A percentile compares a stretch with the other conserved stretches of the same genome.
These are phyloP conservation scores for Leonotis leonurus DNA, from an alignment of 257 asterid genomes.

Conservation along the genomic window DNA sequence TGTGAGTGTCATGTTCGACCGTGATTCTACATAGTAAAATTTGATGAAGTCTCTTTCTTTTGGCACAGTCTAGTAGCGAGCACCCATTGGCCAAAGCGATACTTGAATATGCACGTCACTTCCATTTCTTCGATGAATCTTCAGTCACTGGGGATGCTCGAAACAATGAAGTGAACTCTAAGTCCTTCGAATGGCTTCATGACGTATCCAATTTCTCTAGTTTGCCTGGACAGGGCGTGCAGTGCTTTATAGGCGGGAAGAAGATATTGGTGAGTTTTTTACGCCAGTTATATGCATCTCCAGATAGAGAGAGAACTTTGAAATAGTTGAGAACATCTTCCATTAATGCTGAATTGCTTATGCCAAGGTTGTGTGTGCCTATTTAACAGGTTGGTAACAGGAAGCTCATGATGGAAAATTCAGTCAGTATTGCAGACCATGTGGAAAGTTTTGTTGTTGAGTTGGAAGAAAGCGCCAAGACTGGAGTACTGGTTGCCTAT, in stretches of 20 bases:
- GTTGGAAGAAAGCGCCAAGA: slow-evolving; percentile 89
- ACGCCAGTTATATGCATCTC: slow-evolving; percentile 1
- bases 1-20: not conserved
- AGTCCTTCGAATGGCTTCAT: slow-evolving; percentile 81
- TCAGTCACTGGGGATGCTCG: slow-evolving; percentile 33
- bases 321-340: not conserved
- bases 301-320: not conserved
- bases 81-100: slow-evolving; percentile 94
- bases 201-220: slow-evolving; percentile 67
- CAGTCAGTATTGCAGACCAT: slow-evolving; percentile 39
- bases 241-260: slow-evolving; percentile 63
- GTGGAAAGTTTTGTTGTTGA: slow-evolving; percentile 72
- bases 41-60: slow-evolving; percentile 14
- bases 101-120: slow-evolving; percentile 85
- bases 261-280: slow-evolving; percentile 62
- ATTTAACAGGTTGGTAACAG: slow-evolving; percentile 78
- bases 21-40: not conserved
- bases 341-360: slow-evolving; percentile 9
- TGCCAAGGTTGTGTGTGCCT: slow-evolving; percentile 4
- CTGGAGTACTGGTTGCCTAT: slow-evolving; percentile 79
- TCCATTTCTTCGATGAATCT: slow-evolving; percentile 79
- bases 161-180: slow-evolving; percentile 31
- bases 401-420: slow-evolving; percentile 63
- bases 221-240: slow-evolving; percentile 91
- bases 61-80: slow-evolving; percentile 84